phyloP scores from a whole-genome alignment of 192 early-diverging fungal species.

The Anaeromyces robustus region DNA sequence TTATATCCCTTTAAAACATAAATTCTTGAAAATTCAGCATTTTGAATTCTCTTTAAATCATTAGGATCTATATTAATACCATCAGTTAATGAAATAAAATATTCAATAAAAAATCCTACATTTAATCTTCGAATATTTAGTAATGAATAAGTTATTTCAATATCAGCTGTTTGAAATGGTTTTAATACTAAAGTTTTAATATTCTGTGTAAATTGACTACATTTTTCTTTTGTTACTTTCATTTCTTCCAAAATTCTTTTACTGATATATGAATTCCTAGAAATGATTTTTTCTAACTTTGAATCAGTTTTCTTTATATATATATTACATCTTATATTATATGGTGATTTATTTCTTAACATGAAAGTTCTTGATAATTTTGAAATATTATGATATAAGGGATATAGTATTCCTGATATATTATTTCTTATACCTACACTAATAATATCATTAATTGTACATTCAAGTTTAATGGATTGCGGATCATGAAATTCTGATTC shows the following conservation, averaged over 20 bases:
- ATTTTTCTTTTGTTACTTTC: neutral
- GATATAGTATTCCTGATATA: neutral
- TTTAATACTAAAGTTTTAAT: neutral
- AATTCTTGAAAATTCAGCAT: neutral
- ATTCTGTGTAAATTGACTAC: neutral
- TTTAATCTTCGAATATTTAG: neutral
- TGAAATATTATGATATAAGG: neutral
- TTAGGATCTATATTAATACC: neutral
- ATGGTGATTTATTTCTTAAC: neutral
- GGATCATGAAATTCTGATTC: neutral
- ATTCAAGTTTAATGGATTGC: neutral
- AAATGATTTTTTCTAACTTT: neutral
- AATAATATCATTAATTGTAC: neutral
- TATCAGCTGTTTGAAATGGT: neutral
- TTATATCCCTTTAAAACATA: neutral
- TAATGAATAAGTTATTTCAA: neutral
- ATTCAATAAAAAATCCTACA: neutral
- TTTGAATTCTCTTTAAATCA: neutral
- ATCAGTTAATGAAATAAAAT: neutral
- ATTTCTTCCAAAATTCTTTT: neutral
- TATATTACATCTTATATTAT: neutral
- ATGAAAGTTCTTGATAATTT: neutral
- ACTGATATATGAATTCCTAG: neutral
- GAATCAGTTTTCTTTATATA: neutral
- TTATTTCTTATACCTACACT: neutral